Conservation (phyloP, 148 eudicot species). For the Polygonum maritimum region DNA sequence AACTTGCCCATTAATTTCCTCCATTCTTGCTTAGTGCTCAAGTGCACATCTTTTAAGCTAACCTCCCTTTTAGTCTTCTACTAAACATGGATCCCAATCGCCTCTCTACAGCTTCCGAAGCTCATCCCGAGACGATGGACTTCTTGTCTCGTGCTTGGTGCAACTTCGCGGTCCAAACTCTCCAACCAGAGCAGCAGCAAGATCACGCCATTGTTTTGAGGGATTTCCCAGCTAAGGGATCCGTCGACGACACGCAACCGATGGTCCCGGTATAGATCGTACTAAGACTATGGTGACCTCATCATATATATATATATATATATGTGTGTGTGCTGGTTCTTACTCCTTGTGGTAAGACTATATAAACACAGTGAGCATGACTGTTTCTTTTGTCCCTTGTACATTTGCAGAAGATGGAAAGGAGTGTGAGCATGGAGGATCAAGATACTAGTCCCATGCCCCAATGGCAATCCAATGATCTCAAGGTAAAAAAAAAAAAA, state of each 20-base stretch:
- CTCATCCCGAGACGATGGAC: constrained; percentile 93
- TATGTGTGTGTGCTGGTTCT: neutral
- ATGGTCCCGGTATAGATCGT: constrained; percentile 19
- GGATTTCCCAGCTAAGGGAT: constrained; percentile 13
- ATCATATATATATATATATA: neutral
- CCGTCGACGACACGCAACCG: neutral
- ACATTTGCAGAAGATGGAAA: constrained; percentile 52
- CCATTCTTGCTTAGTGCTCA: constrained; percentile 5
- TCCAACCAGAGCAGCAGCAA: constrained; percentile 39
- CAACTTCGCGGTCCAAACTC: constrained; percentile 73
- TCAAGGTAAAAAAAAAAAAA: constrained; percentile 50
- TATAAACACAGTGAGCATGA: neutral
- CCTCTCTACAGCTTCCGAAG: constrained; percentile 49
- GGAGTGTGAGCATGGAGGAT: constrained; percentile 42
- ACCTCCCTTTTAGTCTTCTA: neutral
- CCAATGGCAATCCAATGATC: constrained; percentile 82
- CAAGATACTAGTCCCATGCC: constrained; percentile 37
- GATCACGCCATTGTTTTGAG: constrained; percentile 34
- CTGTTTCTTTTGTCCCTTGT: constrained; percentile 2
- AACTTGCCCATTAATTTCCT: neutral
- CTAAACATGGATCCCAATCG: constrained; percentile 41
- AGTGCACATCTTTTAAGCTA: constrained; percentile 6
- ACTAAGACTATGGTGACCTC: neutral
- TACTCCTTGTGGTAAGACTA: constrained; percentile 10
- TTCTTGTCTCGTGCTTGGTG: constrained; percentile 88